These are phyloP conservation scores for Xerocomus brunneocitrinus DNA, from an alignment of 768 basidiomycete species.

Conservation along the genomic window DNA sequence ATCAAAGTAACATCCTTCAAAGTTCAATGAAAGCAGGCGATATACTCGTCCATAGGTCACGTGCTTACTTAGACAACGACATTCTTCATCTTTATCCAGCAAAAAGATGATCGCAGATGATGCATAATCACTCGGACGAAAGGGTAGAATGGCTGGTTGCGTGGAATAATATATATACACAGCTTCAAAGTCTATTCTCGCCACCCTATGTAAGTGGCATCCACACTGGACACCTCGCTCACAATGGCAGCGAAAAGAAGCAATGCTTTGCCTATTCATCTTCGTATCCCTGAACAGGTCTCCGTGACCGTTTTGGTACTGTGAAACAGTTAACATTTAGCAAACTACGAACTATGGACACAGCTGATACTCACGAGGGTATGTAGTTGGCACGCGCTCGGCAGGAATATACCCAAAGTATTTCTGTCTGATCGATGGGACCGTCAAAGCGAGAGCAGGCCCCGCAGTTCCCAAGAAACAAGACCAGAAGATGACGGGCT, in stretches of 20 bases:
- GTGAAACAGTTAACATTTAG: conserved; percentile 1
- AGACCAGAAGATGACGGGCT: conserved; percentile 88
- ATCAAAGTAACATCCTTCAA: conserved; percentile 4
- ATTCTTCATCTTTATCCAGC: too few relatives aligned
- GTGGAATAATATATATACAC: conserved; percentile 3
- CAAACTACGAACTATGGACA: neutral
- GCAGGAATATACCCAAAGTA: conserved; percentile 67
- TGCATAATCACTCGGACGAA: neutral
- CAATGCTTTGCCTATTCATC: conserved; percentile 39
- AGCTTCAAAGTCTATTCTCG: neutral
- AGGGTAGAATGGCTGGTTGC: neutral
- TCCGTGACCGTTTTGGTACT: conserved; percentile 73
- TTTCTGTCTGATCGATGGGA: conserved; percentile 74
- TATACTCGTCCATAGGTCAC: too few relatives aligned
- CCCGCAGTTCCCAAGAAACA: conserved; percentile 70
- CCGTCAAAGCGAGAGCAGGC: conserved; percentile 63
- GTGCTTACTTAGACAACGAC: too few relatives aligned
- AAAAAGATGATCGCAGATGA: too few relatives aligned
- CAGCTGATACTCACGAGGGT: conserved; percentile 58
- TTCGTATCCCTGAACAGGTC: conserved; percentile 70
- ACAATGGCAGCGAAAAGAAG: neutral
- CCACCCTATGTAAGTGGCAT: conserved; percentile 2
- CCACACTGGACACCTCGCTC: conserved; percentile 3
- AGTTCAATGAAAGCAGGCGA: too few relatives aligned
- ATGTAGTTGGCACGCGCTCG: conserved; percentile 69